These are phyloP conservation scores for Echites panduratus DNA, from an alignment of 257 asterid species.

Conservation along the genomic window DNA sequence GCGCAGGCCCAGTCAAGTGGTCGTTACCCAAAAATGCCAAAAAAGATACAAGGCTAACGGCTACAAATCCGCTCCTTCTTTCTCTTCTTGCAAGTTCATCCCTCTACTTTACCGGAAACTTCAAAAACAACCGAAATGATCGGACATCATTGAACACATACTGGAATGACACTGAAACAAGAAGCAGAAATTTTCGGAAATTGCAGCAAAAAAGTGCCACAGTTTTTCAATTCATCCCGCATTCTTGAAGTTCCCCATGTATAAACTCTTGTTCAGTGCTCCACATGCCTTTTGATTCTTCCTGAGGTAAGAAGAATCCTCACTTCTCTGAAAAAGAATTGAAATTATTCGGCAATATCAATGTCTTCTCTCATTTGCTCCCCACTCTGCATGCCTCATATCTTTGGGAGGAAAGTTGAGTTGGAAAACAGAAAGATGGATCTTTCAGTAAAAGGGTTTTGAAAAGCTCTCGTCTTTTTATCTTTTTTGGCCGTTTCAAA, in stretches of 20 bases:
- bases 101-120: slow-evolving; percentile 22
- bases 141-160: too few species aligned
- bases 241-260: slow-evolving; percentile 17
- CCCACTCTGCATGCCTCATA: not conserved
- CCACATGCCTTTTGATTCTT: slow-evolving; percentile 46
- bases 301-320: slow-evolving; percentile 31
- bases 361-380: slow-evolving; percentile 1
- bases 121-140: slow-evolving; percentile 26
- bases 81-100: not conserved
- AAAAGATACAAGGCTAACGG: slow-evolving; percentile 42
- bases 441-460: too few species aligned
- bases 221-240: slow-evolving; percentile 25
- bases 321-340: slow-evolving; percentile 14
- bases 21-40: slow-evolving; percentile 1
- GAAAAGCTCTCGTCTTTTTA: slow-evolving; percentile 7
- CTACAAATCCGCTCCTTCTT: slow-evolving; percentile 50
- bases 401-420: not conserved
- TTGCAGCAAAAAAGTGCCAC: slow-evolving; percentile 29
- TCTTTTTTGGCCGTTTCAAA: slow-evolving; percentile 2
- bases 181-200: slow-evolving; percentile 18
- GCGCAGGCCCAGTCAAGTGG: slow-evolving; percentile 12
- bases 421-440: too few species aligned
- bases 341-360: not conserved
- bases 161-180: slow-evolving; percentile 4
- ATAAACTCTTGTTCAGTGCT: slow-evolving; percentile 28